A percentile compares a stretch with the other conserved stretches of the same genome.
phyloP scores from a whole-genome alignment of 768 basidiomycete genomes.

The Lanmaoa pseudosensibilis region DNA sequence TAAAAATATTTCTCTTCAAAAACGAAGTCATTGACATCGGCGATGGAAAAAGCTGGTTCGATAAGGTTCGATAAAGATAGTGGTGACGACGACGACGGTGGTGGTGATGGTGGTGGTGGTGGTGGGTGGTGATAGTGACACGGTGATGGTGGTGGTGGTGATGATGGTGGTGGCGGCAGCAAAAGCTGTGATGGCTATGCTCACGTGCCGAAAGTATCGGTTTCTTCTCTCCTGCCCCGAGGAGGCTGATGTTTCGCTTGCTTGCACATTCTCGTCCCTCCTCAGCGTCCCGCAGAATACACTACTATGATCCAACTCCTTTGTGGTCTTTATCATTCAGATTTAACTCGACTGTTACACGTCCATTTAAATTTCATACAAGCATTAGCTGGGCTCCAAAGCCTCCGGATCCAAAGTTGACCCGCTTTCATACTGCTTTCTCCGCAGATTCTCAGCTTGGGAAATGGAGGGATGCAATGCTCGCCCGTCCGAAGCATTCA shows the following conservation, averaged over 20 bases:
- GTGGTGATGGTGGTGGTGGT: too few relatives aligned
- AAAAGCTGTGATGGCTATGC: too few relatives aligned
- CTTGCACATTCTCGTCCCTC: slow-evolving; percentile 1
- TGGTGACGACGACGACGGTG: too few relatives aligned
- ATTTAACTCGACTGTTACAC: slow-evolving; percentile 30
- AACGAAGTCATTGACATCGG: too few relatives aligned
- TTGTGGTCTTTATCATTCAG: slow-evolving; percentile 9
- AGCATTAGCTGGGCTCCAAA: slow-evolving; percentile 81
- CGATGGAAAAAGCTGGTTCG: too few relatives aligned
- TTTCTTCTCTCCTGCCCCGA: neutral
- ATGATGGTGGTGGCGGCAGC: too few relatives aligned
- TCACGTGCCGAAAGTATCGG: slow-evolving; percentile 22
- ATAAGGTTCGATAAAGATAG: neutral
- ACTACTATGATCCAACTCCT: neutral
- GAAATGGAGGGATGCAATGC: slow-evolving; percentile 66
- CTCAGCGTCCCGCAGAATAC: neutral
- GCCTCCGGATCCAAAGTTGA: slow-evolving; percentile 44
- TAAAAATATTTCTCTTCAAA: too few relatives aligned
- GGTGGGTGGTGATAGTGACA: too few relatives aligned
- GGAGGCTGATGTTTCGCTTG: slow-evolving; percentile 16
- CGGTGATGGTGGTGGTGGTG: too few relatives aligned
- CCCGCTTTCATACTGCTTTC: slow-evolving; percentile 48
- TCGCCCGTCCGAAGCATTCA: slow-evolving; percentile 45
- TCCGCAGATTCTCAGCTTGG: slow-evolving; percentile 57
- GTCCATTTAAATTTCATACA: slow-evolving; percentile 71